Percentiles rank a stretch among this genome's conserved stretches.
These are phyloP conservation scores for Theobroma cacao DNA, from an alignment of 345 rosid genomes.

Conservation along the genomic window DNA sequence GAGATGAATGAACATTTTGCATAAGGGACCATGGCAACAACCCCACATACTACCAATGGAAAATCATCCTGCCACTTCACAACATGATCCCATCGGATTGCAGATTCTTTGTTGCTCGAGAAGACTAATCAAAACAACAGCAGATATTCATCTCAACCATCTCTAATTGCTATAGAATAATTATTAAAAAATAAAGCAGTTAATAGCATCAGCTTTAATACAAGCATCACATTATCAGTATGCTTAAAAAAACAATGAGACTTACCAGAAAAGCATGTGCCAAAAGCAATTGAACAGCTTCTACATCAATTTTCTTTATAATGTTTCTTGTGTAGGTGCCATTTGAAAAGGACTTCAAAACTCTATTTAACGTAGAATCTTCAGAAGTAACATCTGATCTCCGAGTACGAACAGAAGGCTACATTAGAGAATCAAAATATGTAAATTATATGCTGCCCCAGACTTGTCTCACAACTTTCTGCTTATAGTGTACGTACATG, in stretches of 20 bases:
- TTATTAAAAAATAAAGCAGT: background rate
- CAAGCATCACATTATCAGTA: background rate
- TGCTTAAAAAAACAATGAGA: background rate
- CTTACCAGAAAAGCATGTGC: conserved; percentile 82
- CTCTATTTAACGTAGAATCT: conserved; percentile 46
- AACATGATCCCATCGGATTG: background rate
- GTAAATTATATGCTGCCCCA: background rate
- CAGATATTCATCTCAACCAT: background rate
- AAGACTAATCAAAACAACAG: background rate
- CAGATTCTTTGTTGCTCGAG: background rate
- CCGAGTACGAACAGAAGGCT: conserved; percentile 73
- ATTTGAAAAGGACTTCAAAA: conserved; percentile 55
- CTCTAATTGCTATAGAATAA: background rate
- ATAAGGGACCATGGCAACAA: background rate
- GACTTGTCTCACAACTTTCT: background rate
- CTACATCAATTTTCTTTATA: conserved; percentile 50
- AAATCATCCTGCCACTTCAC: background rate
- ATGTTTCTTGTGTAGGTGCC: conserved; percentile 40
- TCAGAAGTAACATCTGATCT: conserved; percentile 39
- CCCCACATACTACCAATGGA: background rate
- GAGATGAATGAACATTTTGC: background rate
- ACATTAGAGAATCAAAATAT: conserved; percentile 27
- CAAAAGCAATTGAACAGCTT: conserved; percentile 63
- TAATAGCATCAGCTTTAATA: background rate
- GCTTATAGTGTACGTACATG: background rate